A percentile compares a stretch with the other conserved stretches of the same genome.
Evolutionary conservation across 2,329 filamentous ascomycete species (phyloP).

Genomic region (Trichoderma polysporum): DNA sequence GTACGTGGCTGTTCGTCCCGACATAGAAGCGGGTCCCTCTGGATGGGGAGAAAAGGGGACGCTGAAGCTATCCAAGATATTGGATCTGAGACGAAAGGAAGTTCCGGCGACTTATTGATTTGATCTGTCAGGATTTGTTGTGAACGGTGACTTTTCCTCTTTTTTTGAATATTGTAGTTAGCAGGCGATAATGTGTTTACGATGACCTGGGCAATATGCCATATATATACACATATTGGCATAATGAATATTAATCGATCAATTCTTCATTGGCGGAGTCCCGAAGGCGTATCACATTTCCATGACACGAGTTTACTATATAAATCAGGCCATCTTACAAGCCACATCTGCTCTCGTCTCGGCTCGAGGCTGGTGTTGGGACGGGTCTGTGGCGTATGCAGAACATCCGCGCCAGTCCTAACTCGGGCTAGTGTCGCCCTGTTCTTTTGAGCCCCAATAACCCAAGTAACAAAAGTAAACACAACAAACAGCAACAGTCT

Average conservation of each 20-base stretch:
- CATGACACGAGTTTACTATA: too few species aligned
- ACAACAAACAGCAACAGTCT: conserved; percentile 16
- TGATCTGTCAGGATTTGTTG: too few species aligned
- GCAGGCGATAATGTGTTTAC: neutral
- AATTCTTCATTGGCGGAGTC: neutral
- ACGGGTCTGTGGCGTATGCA: neutral
- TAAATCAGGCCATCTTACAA: too few species aligned
- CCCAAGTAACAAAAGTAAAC: conserved; percentile 21
- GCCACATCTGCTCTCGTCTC: neutral
- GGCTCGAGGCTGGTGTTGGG: too few species aligned
- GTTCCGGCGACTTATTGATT: neutral
- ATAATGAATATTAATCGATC: too few species aligned
- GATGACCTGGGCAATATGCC: neutral
- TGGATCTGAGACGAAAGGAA: conserved; percentile 51
- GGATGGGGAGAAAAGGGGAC: conserved; percentile 83
- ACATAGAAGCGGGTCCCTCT: conserved; percentile 69
- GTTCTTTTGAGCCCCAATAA: neutral
- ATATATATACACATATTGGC: neutral
- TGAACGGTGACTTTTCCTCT: neutral
- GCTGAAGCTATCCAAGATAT: conserved; percentile 65
- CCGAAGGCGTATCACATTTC: neutral
- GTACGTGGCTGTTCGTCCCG: conserved; percentile 75
- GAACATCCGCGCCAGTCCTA: conserved; percentile 4
- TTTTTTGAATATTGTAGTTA: neutral
- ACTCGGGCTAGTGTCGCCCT: neutral